Percentiles rank a stretch among this genome's conserved stretches.
Conservation (phyloP, 306 rosid genomes). For the Pueraria montana region DNA sequence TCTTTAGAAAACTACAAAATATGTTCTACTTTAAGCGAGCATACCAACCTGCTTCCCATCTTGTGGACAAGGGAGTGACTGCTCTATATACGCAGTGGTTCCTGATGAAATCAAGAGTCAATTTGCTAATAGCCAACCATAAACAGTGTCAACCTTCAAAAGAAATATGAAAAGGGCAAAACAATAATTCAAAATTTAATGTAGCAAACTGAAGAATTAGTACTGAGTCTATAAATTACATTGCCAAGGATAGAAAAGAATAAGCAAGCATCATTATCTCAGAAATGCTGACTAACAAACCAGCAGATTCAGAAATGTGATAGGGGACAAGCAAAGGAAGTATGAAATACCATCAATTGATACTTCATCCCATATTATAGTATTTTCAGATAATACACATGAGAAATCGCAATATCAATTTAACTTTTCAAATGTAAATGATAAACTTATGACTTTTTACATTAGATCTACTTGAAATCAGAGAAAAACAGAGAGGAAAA, state of each 20-base stretch:
- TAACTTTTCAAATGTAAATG: constrained; percentile 8
- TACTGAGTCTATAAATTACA: constrained; percentile 16
- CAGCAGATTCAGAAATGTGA: constrained; percentile 24
- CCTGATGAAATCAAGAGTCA: constrained; percentile 65
- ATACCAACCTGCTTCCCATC: constrained; percentile 91
- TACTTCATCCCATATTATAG: background rate
- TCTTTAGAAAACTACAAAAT: background rate
- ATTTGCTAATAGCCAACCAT: constrained; percentile 52
- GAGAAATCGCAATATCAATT: constrained; percentile 28
- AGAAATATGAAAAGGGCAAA: constrained; percentile 35
- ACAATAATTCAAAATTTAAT: constrained; percentile 33
- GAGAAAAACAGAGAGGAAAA: background rate
- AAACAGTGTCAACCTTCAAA: constrained; percentile 49
- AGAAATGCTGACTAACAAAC: constrained; percentile 15
- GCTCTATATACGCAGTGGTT: constrained; percentile 85
- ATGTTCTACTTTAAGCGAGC: constrained; percentile 11
- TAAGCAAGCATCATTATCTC: constrained; percentile 3
- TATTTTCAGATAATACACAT: constrained; percentile 7
- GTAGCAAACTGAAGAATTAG: constrained; percentile 16
- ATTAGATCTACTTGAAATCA: constrained; percentile 16
- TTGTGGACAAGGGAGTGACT: constrained; percentile 80
- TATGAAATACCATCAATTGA: background rate
- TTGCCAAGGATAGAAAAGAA: background rate
- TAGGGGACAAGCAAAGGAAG: constrained; percentile 14
- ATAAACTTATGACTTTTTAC: background rate